Base-by-base conservation (phyloP, 805 yeast species). In the Dipodascopsis uninucleata region DNA sequence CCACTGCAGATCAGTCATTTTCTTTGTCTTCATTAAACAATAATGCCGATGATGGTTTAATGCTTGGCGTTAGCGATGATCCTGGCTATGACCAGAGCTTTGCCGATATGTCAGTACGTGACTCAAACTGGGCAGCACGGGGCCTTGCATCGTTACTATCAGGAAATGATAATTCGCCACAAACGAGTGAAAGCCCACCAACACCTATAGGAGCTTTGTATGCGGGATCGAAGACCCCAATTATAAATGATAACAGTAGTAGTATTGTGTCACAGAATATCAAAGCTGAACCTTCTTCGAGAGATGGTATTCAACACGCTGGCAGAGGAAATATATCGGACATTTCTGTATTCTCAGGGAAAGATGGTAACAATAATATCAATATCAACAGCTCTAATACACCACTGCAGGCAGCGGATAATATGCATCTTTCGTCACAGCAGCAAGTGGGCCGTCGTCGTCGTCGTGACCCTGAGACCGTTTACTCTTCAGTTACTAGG, bases 401-500 rank as follows among this genome's bases (percentile, higher is more conserved):
- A n/a, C n/a, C n/a, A n/a, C n/a, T n/a, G n/a, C n/a, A n/a, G n/a
- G n/a, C n/a, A n/a, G n/a, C n/a, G n/a, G n/a, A n/a, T n/a, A n/a
- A n/a, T n/a, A n/a, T n/a, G n/a, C n/a, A n/a, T n/a, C n/a, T n/a
- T n/a, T n/a, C n/a, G n/a, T n/a, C n/a, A n/a, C n/a, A n/a, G n/a
- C n/a, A 28, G 14, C 42, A 42, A 23, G 32, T 36, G 9, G 40
- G 23, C 4, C 26, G 34, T 4, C 52, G 52, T 2, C 39, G 49
- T 20, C 31, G 53, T 2, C 50, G 54, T 9, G 54, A 49, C 22
- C 49, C 51, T 9, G 46, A 45, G 26, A 45, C 53, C 28, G 58
- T 90, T 10, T 93, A 90, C 66, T 79, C 82, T 17, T 72, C 77
- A 40, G 85, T 90, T 12, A 71, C 67, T 18, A 72, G 69, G 41